Evolutionary conservation across 2,329 filamentous ascomycete species (phyloP).

Genomic region (Colletotrichum sp.): DNA sequence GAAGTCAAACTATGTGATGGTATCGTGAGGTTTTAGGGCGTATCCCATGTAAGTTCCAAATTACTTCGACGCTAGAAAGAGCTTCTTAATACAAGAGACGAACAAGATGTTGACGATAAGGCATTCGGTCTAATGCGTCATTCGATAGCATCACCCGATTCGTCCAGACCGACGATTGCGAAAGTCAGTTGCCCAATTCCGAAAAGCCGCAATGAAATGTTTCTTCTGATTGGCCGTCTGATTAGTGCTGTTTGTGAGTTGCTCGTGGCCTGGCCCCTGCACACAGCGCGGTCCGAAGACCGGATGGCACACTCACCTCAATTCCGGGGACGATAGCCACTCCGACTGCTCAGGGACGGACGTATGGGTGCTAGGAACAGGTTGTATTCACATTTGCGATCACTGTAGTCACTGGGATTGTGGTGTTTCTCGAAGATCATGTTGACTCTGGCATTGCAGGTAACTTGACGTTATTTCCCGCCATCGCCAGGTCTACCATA

Average conservation of each 20-base stretch:
- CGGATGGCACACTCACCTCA: background rate
- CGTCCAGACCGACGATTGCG: background rate
- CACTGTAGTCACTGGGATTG: background rate
- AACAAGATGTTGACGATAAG: background rate
- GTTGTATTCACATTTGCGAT: background rate
- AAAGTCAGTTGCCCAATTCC: background rate
- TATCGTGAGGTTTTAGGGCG: background rate
- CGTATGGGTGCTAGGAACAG: background rate
- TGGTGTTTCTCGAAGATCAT: background rate
- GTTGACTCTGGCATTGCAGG: background rate
- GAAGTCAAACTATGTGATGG: background rate
- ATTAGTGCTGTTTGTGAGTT: background rate
- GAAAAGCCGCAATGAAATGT: background rate
- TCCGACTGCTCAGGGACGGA: background rate
- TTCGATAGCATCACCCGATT: background rate
- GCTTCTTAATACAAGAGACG: conserved; percentile 3
- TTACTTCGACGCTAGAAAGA: background rate
- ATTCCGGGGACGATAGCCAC: background rate
- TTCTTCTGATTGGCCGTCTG: background rate
- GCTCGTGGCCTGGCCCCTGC: background rate
- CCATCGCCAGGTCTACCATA: background rate
- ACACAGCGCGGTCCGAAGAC: background rate
- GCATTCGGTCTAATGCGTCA: background rate
- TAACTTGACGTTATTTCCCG: background rate
- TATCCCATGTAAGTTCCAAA: background rate